A percentile compares a stretch with the other conserved stretches of the same genome.
phyloP scores from a whole-genome alignment of 495 filamentous ascomycete species.

The Evansstolkia leycettana region DNA sequence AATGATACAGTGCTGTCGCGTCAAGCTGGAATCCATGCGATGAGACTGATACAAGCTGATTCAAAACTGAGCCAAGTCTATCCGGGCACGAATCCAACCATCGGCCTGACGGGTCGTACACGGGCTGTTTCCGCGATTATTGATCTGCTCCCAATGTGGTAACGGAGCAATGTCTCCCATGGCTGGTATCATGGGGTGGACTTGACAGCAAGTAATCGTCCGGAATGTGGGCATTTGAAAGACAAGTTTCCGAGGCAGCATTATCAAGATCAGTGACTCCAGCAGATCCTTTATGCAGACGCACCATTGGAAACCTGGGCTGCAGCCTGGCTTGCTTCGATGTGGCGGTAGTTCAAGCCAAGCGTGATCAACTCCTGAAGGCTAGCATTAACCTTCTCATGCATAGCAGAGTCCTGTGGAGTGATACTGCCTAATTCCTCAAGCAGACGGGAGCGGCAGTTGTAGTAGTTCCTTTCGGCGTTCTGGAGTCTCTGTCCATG shows the following conservation, averaged over 20 bases:
- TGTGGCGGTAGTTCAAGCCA: constrained; percentile 32
- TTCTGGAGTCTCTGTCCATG: constrained; percentile 32
- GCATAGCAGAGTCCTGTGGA: constrained; percentile 30
- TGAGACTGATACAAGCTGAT: too few relatives aligned
- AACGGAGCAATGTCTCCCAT: too few relatives aligned
- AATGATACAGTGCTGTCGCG: too few relatives aligned
- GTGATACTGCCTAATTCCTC: constrained; percentile 29
- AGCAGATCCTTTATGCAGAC: constrained; percentile 19
- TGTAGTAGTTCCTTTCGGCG: constrained; percentile 32
- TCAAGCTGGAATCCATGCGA: too few relatives aligned
- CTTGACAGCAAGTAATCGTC: neutral
- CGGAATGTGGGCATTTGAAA: neutral
- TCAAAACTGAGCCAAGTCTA: too few relatives aligned
- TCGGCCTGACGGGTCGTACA: neutral
- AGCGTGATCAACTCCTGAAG: constrained; percentile 36
- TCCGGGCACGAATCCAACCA: neutral
- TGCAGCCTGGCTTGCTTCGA: constrained; percentile 33
- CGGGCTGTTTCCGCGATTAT: constrained; percentile 4
- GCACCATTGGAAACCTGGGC: constrained; percentile 21
- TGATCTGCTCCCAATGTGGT: neutral
- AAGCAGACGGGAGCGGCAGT: constrained; percentile 29
- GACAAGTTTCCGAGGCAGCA: neutral
- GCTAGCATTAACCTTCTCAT: constrained; percentile 37
- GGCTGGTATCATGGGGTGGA: constrained; percentile 6
- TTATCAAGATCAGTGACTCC: neutral